Percentiles rank a stretch among this genome's conserved stretches.
Conservation (phyloP, 2,329 filamentous ascomycete species). For the Ceratocystiopsis sp. region DNA sequence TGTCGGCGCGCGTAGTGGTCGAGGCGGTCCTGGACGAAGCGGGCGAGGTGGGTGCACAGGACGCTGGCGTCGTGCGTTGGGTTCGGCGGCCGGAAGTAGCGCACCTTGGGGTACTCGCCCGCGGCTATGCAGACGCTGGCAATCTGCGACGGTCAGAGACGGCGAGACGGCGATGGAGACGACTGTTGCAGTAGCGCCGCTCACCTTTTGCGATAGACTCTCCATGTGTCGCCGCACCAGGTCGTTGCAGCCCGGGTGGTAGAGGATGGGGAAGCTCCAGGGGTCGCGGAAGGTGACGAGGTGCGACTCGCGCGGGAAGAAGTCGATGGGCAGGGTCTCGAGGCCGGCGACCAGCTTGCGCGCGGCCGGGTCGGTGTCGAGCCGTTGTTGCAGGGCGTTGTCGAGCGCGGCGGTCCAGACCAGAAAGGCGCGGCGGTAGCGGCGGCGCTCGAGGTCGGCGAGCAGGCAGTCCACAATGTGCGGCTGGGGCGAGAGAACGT, state of each 20-base stretch:
- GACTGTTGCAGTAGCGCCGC: neutral
- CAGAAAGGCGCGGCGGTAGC: conserved; percentile 64
- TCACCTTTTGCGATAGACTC: conserved; percentile 71
- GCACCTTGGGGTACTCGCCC: conserved; percentile 86
- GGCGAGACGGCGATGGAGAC: too few species aligned
- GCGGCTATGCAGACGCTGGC: conserved; percentile 76
- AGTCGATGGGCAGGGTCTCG: conserved; percentile 73
- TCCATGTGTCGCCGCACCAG: conserved; percentile 73
- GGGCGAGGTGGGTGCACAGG: conserved; percentile 70
- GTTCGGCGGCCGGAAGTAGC: conserved; percentile 67
- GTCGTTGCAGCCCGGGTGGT: conserved; percentile 76
- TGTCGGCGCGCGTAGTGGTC: conserved; percentile 79
- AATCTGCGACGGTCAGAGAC: conserved; percentile 32
- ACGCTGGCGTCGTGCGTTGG: conserved; percentile 76
- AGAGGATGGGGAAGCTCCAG: conserved; percentile 87
- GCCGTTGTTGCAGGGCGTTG: conserved; percentile 49
- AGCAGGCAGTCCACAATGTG: conserved; percentile 89
- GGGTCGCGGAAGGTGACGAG: conserved; percentile 85
- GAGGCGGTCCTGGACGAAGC: conserved; percentile 80
- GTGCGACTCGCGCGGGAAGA: conserved; percentile 78
- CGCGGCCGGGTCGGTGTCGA: conserved; percentile 53
- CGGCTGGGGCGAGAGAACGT: conserved; percentile 69
- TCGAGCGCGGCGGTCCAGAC: conserved; percentile 73
- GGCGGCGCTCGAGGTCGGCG: conserved; percentile 72
- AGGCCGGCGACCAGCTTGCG: conserved; percentile 65